These are phyloP conservation scores for Arabidopsis lyrata DNA, from an alignment of 441 rosid genomes.

Conservation along the genomic window DNA sequence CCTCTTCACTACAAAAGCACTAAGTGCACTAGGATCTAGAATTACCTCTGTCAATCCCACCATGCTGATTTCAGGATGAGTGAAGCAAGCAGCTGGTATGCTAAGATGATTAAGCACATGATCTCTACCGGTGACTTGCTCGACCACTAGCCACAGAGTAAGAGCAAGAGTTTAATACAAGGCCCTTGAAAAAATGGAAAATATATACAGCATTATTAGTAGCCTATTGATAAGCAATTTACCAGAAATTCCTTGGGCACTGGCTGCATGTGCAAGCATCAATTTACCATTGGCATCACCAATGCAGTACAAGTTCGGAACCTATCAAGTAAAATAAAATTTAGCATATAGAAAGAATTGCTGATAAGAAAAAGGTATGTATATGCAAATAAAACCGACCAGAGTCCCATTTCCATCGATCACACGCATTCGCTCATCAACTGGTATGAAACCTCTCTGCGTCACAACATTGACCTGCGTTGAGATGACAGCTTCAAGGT, in stretches of 20 bases:
- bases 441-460: constrained; percentile 92
- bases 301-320: constrained; percentile 83
- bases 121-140: constrained; percentile 92
- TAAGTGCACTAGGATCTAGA: constrained; percentile 2
- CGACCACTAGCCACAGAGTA: constrained; percentile 65
- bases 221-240: constrained; percentile 49
- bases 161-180: constrained; percentile 23
- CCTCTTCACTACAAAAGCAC: neutral
- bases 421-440: constrained; percentile 89
- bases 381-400: constrained; percentile 51
- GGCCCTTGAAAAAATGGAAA: constrained; percentile 14
- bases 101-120: constrained; percentile 91
- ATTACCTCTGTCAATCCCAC: constrained; percentile 95
- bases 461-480: constrained; percentile 83
- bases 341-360: neutral
- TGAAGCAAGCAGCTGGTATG: constrained; percentile 98
- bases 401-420: constrained; percentile 80
- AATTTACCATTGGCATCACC: constrained; percentile 98
- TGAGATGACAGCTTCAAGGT: constrained; percentile 23
- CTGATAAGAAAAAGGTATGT: constrained; percentile 1
- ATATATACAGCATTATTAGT: neutral
- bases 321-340: constrained; percentile 54
- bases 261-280: constrained; percentile 99
- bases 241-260: constrained; percentile 99
- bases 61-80: constrained; percentile 99